phyloP scores from a whole-genome alignment of 179 eudicot genomes.

The Carnegiea gigantea region DNA sequence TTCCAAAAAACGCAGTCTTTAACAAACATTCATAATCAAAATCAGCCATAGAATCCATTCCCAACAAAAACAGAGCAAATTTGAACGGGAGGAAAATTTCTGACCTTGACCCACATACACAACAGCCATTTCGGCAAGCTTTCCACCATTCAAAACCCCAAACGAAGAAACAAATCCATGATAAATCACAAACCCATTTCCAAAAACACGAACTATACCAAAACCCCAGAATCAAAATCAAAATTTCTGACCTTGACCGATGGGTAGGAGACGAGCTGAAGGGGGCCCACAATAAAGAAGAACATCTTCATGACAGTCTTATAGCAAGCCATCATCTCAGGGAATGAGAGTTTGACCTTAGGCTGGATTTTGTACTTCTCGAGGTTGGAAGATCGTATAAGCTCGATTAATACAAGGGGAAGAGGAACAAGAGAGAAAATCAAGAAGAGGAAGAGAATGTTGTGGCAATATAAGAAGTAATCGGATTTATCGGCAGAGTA shows the following conservation, averaged over 20 bases:
- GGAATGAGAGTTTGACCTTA: slow-evolving; percentile 50
- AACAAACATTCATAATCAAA: neutral
- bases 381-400: slow-evolving; percentile 28
- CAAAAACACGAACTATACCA: too few species aligned
- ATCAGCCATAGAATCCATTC: too few species aligned
- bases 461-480: slow-evolving; percentile 78
- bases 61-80: too few species aligned
- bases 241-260: slow-evolving; percentile 45
- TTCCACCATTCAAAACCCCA: too few species aligned
- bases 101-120: too few species aligned
- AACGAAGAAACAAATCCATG: too few species aligned
- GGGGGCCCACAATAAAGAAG: slow-evolving; percentile 76
- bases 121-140: too few species aligned
- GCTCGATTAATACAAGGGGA: slow-evolving; percentile 47
- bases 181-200: too few species aligned
- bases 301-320: slow-evolving; percentile 70
- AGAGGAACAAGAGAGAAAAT: slow-evolving; percentile 64
- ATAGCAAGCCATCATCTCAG: slow-evolving; percentile 56
- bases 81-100: too few species aligned
- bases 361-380: slow-evolving; percentile 72
- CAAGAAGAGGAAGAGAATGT: slow-evolving; percentile 68
- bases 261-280: slow-evolving; percentile 80
- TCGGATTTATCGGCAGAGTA: slow-evolving; percentile 87
- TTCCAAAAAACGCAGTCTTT: slow-evolving; percentile 1
- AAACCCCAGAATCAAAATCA: slow-evolving; percentile 15